Base-by-base conservation (phyloP, 2,329 filamentous ascomycete species). In the Neopestalotiopsis clavispora region DNA sequence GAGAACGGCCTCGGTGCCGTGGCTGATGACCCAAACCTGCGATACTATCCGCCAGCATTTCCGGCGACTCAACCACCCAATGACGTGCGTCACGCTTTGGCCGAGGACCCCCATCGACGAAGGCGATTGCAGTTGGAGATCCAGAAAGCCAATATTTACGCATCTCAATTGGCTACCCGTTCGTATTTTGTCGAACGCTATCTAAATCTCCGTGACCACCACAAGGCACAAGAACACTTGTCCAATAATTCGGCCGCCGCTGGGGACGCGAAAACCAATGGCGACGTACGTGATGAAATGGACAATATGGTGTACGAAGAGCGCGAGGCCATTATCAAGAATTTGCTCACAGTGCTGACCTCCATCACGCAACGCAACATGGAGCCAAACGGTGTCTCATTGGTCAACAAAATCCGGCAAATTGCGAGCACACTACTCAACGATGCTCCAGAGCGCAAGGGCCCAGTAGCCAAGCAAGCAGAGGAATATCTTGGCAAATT, bases 121-220 rank as follows among this genome's bases (percentile, higher is more conserved):
- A 84, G 88, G 1, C 83, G 86, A 67, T 78, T 94, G 4, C 93
- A 96, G 76, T 94, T 91, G 72, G 94, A 97, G 80, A 96, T 97
- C 38, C 94, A 97, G 78, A 97, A 97, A 78, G 93, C 94, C 6
- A 97, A 97, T 78, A 93, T 97, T 52, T 94, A 95, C 76, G 90
- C 91, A 2, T 95, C 92, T 5, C 92, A 94, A 75, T 84, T 97
- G 10, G 90, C 91, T 2, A 97, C 94, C 0, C 87, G 94, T 30
- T 95, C 93, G 0, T 95, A 94, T 77, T 90, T 95, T 68, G 93
- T 97, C 0, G 94, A 97, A 78, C 91, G 94, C 72, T 97, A 95
- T 80, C 94, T 94, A 79, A 90, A 90, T 73, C 84, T 96, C 1
- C 89, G 90, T 49, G 92, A 94, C 66, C 88, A 90, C 1, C 88